Evolutionary conservation across 495 filamentous ascomycete species (phyloP).

Genomic region (Cercophora samala): DNA sequence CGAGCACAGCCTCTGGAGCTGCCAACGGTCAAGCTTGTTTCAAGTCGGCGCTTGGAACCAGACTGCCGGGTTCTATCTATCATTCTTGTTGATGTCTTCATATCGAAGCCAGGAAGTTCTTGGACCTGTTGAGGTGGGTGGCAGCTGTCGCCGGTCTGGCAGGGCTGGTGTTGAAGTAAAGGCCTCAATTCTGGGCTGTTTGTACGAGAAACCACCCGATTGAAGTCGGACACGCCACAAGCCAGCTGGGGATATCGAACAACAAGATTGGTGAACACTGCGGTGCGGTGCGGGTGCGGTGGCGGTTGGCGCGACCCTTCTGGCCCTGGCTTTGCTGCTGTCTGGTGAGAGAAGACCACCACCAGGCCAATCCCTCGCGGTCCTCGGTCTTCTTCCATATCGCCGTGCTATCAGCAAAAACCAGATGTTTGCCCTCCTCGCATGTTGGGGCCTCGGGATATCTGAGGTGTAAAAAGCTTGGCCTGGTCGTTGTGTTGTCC

Average conservation of each 20-base stretch:
- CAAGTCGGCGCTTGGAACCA: slow-evolving; percentile 7
- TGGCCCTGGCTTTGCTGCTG: background rate
- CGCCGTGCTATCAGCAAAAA: too few relatives aligned
- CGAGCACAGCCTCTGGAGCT: background rate
- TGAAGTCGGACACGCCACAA: background rate
- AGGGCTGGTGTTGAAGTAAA: background rate
- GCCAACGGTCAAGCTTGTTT: background rate
- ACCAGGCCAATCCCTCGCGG: background rate
- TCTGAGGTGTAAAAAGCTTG: background rate
- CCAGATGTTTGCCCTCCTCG: too few relatives aligned
- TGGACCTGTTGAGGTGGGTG: too few relatives aligned
- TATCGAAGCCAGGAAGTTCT: too few relatives aligned
- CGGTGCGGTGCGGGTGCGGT: too few relatives aligned
- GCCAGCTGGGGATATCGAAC: background rate
- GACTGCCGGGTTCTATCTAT: slow-evolving; percentile 6
- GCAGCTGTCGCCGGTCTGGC: background rate
- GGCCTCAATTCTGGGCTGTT: background rate
- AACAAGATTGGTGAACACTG: background rate
- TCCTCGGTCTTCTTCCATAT: too few relatives aligned
- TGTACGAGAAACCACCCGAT: background rate
- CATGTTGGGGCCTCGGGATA: too few relatives aligned
- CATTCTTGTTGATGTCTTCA: background rate
- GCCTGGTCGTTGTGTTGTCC: background rate
- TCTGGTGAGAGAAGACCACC: background rate
- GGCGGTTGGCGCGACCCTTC: background rate